These are phyloP conservation scores for Camptophora hylomeconis DNA, from an alignment of 2,329 filamentous ascomycete species.

Conservation along the genomic window DNA sequence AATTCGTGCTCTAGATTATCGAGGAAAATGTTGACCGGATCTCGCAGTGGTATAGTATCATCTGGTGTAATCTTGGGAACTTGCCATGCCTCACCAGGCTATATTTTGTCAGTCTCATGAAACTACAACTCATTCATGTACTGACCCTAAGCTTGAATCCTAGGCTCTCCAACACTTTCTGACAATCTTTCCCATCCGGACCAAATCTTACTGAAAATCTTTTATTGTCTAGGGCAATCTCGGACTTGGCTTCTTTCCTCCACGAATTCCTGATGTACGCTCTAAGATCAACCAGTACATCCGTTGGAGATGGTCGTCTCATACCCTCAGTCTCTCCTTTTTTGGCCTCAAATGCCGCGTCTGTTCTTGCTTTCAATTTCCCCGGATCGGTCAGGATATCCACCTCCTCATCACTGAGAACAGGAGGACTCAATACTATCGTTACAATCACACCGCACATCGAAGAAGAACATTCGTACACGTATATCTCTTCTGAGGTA, in stretches of 20 bases:
- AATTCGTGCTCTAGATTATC: slow-evolving; percentile 51
- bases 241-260: slow-evolving; percentile 23
- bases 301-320: slow-evolving; percentile 37
- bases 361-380: slow-evolving; percentile 39
- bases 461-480: slow-evolving; percentile 47
- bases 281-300: slow-evolving; percentile 43
- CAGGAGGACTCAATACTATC: slow-evolving; percentile 40
- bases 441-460: slow-evolving; percentile 41
- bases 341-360: slow-evolving; percentile 31
- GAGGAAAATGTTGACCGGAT: slow-evolving; percentile 33
- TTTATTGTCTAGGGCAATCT: slow-evolving; percentile 48
- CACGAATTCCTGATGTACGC: slow-evolving; percentile 49
- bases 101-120: slow-evolving; percentile 3
- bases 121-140: slow-evolving; percentile 4
- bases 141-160: slow-evolving; percentile 41
- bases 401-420: slow-evolving; percentile 36
- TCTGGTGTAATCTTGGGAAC: slow-evolving; percentile 26
- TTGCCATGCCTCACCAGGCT: slow-evolving; percentile 27
- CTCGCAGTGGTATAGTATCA: slow-evolving; percentile 26
- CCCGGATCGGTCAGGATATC: slow-evolving; percentile 41
- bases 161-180: slow-evolving; percentile 42
- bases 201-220: slow-evolving; percentile 52
- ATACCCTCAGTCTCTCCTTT: slow-evolving; percentile 30
- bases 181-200: slow-evolving; percentile 40
- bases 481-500: slow-evolving; percentile 28